phyloP scores from a whole-genome alignment of 768 basidiomycete species.

The Panaeolus papilionaceus region DNA sequence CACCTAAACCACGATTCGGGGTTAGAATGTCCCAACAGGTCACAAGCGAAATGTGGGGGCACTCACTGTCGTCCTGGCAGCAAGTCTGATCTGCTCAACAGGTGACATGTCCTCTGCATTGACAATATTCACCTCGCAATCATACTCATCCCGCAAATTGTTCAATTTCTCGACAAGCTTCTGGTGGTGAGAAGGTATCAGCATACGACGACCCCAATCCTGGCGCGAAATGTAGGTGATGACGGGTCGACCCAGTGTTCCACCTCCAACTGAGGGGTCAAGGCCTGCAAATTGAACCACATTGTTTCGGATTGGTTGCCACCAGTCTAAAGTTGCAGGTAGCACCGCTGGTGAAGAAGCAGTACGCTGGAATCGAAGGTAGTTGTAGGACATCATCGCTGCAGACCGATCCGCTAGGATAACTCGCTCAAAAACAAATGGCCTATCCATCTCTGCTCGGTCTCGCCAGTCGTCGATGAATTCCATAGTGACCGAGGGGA shows the following conservation, averaged over 20 bases:
- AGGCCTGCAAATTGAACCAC: slow-evolving; percentile 76
- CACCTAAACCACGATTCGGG: slow-evolving; percentile 56
- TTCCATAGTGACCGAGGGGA: slow-evolving; percentile 83
- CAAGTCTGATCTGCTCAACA: slow-evolving; percentile 79
- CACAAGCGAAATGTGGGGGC: not conserved
- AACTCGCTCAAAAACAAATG: slow-evolving; percentile 87
- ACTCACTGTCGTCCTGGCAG: slow-evolving; percentile 85
- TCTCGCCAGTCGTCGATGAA: slow-evolving; percentile 87
- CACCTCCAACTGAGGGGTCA: slow-evolving; percentile 47
- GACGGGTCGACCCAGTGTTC: slow-evolving; percentile 65
- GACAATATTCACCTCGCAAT: slow-evolving; percentile 89
- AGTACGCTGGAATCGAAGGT: slow-evolving; percentile 72
- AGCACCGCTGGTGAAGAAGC: slow-evolving; percentile 79
- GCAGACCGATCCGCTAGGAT: slow-evolving; percentile 88
- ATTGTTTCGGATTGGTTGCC: slow-evolving; percentile 77
- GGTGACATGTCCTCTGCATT: slow-evolving; percentile 83
- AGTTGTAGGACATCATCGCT: slow-evolving; percentile 75
- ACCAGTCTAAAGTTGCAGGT: slow-evolving; percentile 83
- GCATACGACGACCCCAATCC: slow-evolving; percentile 85
- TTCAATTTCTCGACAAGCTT: slow-evolving; percentile 76
- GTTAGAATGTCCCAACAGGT: not conserved
- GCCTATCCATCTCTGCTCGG: slow-evolving; percentile 68
- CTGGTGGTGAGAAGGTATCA: slow-evolving; percentile 79
- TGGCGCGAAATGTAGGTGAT: slow-evolving; percentile 95
- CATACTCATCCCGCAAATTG: slow-evolving; percentile 70